Base-by-base conservation (phyloP, 345 rosid genomes). In the Brassica incana region DNA sequence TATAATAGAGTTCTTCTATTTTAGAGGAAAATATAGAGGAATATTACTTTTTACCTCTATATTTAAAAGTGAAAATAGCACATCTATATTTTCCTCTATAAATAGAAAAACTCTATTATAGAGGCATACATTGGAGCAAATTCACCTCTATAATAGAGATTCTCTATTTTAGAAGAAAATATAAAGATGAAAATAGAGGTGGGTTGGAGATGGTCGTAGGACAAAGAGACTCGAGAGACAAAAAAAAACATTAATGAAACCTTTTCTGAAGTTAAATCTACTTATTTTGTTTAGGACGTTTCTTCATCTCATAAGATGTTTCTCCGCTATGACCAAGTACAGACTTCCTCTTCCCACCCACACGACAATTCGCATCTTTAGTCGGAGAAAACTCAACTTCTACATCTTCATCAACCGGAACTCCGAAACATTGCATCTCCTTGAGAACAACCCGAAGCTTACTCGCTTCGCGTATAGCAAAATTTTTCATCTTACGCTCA, bases 341-440 rank as follows among this genome's bases (percentile, higher is more conserved):
- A 8, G 9, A 50, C 15, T 43, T 73, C 45, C 77, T 62, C 61
- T 73, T 73, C 29, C 40, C 40, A 72, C 18, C 16, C n/a, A 43
- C 59, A 73, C 60, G 0, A 29, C 11, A 15, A 73, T 29, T 16
- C 6, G 30, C 60, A 73, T 62, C 60, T 6, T 23, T 29, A 3
- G 45, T 25, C 15, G 54, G 54, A 10, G 54, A 48, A 12, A 14
- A 3, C 54, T 15, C 6, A 12, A 48, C 5, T 48, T 3, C 6
- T 12, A 48, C 54, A 48, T 48, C 54, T 48, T 48, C 54, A 12
- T 48, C 54, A 48, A 48, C 54, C 4, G 6, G 16, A 63, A 62
- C 77, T 62, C 63, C 45, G 50, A 73, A 62, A 6, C 18, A 27
- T 68, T 62, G 32, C 63, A 74, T 30, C 16, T 14, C 70, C 62